Conservation (phyloP, 257 asterid genomes). For the Apocynum venetum region DNA sequence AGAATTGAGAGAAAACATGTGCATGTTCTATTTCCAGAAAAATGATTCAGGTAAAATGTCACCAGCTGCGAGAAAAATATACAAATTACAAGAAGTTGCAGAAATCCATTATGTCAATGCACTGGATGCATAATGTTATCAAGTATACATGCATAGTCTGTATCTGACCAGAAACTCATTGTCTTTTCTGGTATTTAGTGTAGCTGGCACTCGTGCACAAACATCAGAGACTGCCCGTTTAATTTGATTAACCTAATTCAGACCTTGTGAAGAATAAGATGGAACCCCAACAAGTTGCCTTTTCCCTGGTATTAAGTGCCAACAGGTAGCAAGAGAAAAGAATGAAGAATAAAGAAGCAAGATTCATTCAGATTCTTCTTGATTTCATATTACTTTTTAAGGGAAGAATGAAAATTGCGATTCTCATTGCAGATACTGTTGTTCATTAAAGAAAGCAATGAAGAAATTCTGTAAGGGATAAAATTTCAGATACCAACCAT, state of each 20-base stretch:
- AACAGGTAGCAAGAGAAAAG: not conserved
- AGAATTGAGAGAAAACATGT: not conserved
- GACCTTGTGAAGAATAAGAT: not conserved
- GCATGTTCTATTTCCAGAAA: not conserved
- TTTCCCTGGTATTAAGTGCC: not conserved
- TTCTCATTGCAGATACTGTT: not conserved
- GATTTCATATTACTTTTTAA: not conserved
- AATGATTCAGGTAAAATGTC: not conserved
- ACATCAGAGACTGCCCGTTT: not conserved
- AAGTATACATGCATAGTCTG: no score
- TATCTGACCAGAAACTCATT: no score
- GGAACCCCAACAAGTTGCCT: not conserved
- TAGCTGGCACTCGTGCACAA: not conserved
- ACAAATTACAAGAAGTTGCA: not conserved
- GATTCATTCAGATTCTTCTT: not conserved
- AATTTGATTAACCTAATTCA: not conserved
- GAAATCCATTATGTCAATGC: not conserved
- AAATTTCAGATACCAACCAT: conserved; percentile 46
- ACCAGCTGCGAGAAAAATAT: not conserved
- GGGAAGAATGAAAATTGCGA: not conserved
- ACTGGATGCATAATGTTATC: not conserved
- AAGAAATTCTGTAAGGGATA: not conserved
- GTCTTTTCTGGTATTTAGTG: no score
- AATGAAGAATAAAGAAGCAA: not conserved
- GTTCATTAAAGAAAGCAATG: not conserved